Evolutionary conservation across 257 asterid genomes (phyloP).

Genomic region (Plantago ovata): DNA sequence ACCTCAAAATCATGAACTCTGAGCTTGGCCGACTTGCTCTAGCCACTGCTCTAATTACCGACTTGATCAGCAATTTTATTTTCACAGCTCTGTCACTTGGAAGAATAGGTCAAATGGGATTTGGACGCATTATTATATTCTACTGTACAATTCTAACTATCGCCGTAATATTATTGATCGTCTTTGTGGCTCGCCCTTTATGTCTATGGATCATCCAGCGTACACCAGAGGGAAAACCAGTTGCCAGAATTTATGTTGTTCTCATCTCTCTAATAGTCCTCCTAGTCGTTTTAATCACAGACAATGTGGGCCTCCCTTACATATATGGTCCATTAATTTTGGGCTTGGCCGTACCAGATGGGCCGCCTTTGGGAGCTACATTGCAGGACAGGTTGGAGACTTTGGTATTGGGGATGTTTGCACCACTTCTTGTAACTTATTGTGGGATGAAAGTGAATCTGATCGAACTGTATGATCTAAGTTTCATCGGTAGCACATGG

Average conservation of each 20-base stretch:
- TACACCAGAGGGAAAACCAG: constrained; percentile 81
- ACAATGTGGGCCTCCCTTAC: constrained; percentile 60
- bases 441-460: constrained; percentile 73
- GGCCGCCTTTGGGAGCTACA: constrained; percentile 89
- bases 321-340: constrained; percentile 78
- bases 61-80: constrained; percentile 44
- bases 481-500: constrained; percentile 37
- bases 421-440: constrained; percentile 68
- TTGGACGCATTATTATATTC: constrained; percentile 22
- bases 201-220: constrained; percentile 47
- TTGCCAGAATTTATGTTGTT: constrained; percentile 40
- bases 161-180: constrained; percentile 32
- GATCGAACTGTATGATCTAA: constrained; percentile 44
- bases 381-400: constrained; percentile 72
- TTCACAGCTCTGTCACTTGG: constrained; percentile 36
- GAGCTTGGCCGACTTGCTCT: constrained; percentile 89
- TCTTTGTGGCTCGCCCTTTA: constrained; percentile 49
- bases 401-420: constrained; percentile 51
- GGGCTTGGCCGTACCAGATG: constrained; percentile 74
- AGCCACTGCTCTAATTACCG: constrained; percentile 64
- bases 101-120: constrained; percentile 42
- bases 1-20: constrained; percentile 72
- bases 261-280: constrained; percentile 44
- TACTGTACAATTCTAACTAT: constrained; percentile 37
- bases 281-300: constrained; percentile 47